Percentiles rank a stretch among this genome's conserved stretches.
Evolutionary conservation across 441 rosid species (phyloP).

Genomic region (Erysimum pusillum): DNA sequence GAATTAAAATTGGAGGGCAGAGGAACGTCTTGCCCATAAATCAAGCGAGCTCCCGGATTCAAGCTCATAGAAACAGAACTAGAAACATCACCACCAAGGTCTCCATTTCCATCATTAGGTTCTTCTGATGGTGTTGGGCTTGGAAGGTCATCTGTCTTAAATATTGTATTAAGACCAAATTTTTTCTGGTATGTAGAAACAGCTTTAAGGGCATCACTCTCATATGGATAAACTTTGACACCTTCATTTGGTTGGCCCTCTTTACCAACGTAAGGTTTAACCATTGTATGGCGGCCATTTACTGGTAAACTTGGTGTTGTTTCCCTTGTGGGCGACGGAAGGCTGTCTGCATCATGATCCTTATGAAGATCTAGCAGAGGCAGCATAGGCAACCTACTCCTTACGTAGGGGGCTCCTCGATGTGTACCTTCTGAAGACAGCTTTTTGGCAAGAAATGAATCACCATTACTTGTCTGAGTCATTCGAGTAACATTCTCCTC

Average conservation of each 20-base stretch:
- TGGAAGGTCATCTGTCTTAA: conserved; percentile 70
- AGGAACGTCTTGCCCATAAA: conserved; percentile 50
- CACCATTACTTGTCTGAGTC: conserved; percentile 49
- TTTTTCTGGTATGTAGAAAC: conserved; percentile 85
- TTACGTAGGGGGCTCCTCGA: conserved; percentile 54
- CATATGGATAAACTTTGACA: conserved; percentile 69
- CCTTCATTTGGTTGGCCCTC: conserved; percentile 47
- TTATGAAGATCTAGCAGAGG: conserved; percentile 95
- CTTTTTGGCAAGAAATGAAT: conserved; percentile 46
- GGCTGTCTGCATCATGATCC: conserved; percentile 94
- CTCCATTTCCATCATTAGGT: conserved; percentile 62
- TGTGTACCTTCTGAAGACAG: conserved; percentile 52
- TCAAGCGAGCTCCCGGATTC: conserved; percentile 47
- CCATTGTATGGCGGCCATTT: conserved; percentile 49
- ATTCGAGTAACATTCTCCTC: conserved; percentile 50
- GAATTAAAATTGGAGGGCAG: conserved; percentile 35
- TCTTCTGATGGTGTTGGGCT: conserved; percentile 98
- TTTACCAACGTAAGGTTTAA: conserved; percentile 52
- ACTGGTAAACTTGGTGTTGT: conserved; percentile 59
- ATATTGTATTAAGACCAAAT: conserved; percentile 64
- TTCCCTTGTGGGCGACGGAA: conserved; percentile 95
- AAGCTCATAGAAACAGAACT: conserved; percentile 52
- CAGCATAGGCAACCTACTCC: conserved; percentile 78
- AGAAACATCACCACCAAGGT: conserved; percentile 75
- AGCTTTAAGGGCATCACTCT: conserved; percentile 77